Conservation (phyloP, 441 rosid species). For the Syzygium syzygioides region DNA sequence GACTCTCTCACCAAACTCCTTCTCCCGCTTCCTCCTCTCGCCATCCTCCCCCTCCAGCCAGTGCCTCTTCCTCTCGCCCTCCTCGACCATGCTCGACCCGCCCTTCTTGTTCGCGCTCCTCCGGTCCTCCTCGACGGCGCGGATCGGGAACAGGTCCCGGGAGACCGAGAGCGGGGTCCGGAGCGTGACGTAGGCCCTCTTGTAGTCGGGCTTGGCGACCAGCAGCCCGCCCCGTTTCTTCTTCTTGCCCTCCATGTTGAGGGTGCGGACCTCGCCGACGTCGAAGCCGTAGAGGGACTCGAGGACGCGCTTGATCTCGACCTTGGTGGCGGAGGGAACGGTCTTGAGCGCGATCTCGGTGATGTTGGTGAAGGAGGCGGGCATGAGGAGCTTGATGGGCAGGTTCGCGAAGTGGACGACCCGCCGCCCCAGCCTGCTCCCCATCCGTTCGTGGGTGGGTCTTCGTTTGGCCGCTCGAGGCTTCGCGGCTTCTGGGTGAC, state of each 20-base stretch:
- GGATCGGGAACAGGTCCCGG: constrained; percentile 54
- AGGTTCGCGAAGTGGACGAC: constrained; percentile 77
- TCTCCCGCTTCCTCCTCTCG: constrained; percentile 8
- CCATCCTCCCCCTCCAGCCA: constrained; percentile 64
- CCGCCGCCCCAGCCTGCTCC: constrained; percentile 64
- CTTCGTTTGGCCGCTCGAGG: neutral
- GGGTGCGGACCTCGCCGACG: constrained; percentile 65
- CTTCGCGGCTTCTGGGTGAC: neutral
- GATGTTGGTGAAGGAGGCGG: constrained; percentile 45
- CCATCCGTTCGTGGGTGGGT: constrained; percentile 25
- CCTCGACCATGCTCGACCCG: constrained; percentile 54
- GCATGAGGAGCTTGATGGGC: constrained; percentile 71
- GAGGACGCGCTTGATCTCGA: constrained; percentile 85
- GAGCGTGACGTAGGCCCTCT: constrained; percentile 77
- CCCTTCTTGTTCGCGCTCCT: constrained; percentile 48
- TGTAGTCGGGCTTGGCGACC: constrained; percentile 79
- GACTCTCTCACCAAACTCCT: constrained; percentile 8
- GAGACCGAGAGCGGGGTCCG: constrained; percentile 58
- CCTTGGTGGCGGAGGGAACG: constrained; percentile 73
- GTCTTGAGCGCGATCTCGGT: constrained; percentile 66
- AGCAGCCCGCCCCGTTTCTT: constrained; percentile 72
- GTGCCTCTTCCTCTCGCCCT: constrained; percentile 54
- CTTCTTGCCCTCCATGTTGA: constrained; percentile 91
- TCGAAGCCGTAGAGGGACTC: constrained; percentile 84
- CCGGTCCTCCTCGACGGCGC: constrained; percentile 51